Base-by-base conservation (phyloP, 768 basidiomycete genomes). In the Phanerodontia chrysosporium region DNA sequence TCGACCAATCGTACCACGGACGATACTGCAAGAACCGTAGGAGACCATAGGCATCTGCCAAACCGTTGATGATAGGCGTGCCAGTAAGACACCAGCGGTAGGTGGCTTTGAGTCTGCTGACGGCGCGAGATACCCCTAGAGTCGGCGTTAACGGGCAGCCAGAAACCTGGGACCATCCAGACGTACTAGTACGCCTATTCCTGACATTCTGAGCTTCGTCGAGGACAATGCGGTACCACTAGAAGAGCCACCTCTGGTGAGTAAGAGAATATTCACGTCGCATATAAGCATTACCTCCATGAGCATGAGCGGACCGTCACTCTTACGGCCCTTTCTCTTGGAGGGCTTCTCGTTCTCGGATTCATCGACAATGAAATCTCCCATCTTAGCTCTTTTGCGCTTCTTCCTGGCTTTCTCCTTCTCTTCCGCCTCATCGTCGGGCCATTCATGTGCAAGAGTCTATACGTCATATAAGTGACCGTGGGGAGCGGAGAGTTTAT, bases 1-100 rank as follows among this genome's bases (percentile, higher is more conserved):
- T 63, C 0, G 68, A 52, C 78, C 78, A 80, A 21, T 79, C 74
- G 25, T 71, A 67, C 66, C 72, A 75, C 2, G 78, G 76, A 0
- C 76, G 70, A 29, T 75, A 71, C 21, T 64, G 54, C 25, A 74
- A 58, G 71, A 81, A 82, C 10, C 77, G 72, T 22, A 82, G 62
- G 7, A 73, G 67, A 2, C 70, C 66, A 61, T 75, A 90, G 0
- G 79, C 75, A 67, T 90, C 89, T 0, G 69, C 66, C 21, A 89
- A 75, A 13, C 71, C 68, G 64, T 90, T 91, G 55, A 85, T 79
- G 60, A 90, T 83, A 0, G 85, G 84, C 0, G 86, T 88, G 1
- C 84, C 85, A 25, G 86, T 89, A 9, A 89, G 72, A 62, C 80
- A 81, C 90, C 90, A 91, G 39, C 86, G 77, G 66, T 84, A 80